Percentiles rank a stretch among this genome's conserved stretches.
Conservation (phyloP, 805 yeast species). For the Pichia insulana region DNA sequence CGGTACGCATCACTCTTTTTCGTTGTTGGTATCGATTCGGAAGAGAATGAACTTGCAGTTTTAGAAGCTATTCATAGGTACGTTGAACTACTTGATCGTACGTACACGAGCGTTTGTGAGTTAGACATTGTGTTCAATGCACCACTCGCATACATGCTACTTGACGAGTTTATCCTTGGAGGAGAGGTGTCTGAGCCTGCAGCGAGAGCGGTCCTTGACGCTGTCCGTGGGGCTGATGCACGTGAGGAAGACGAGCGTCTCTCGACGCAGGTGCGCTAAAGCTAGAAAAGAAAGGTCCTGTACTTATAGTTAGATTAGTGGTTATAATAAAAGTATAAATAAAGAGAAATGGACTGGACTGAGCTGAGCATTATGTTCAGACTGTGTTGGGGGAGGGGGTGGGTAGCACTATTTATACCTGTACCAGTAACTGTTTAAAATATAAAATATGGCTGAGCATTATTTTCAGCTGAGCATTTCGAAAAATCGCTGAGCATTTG, state of each 20-base stretch:
- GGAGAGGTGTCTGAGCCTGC: conserved; percentile 84
- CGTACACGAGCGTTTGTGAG: conserved; percentile 94
- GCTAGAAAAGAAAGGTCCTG: too few relatives aligned
- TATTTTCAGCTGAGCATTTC: too few relatives aligned
- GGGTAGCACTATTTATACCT: too few relatives aligned
- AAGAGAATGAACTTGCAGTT: conserved; percentile 79
- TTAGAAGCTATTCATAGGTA: conserved; percentile 84
- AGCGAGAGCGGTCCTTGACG: conserved; percentile 64
- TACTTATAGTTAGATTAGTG: too few relatives aligned
- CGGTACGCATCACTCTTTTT: conserved; percentile 91
- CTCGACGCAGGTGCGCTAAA: neutral
- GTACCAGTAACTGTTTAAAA: too few relatives aligned
- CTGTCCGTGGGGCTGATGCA: conserved; percentile 80
- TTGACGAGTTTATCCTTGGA: conserved; percentile 83
- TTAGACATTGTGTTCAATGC: conserved; percentile 94
- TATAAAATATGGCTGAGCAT: too few relatives aligned
- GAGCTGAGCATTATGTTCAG: too few relatives aligned
- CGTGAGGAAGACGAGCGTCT: conserved; percentile 38
- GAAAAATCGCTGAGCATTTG: too few relatives aligned
- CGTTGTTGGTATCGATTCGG: conserved; percentile 73
- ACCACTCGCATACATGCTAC: conserved; percentile 83
- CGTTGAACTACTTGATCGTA: conserved; percentile 94
- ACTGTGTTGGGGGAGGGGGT: too few relatives aligned
- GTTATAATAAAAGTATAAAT: too few relatives aligned
- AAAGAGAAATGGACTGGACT: too few relatives aligned